A percentile compares a stretch with the other conserved stretches of the same genome.
Evolutionary conservation across 352 stramenopile species (phyloP).

Genomic region (Globisporangium sylvaticum): DNA sequence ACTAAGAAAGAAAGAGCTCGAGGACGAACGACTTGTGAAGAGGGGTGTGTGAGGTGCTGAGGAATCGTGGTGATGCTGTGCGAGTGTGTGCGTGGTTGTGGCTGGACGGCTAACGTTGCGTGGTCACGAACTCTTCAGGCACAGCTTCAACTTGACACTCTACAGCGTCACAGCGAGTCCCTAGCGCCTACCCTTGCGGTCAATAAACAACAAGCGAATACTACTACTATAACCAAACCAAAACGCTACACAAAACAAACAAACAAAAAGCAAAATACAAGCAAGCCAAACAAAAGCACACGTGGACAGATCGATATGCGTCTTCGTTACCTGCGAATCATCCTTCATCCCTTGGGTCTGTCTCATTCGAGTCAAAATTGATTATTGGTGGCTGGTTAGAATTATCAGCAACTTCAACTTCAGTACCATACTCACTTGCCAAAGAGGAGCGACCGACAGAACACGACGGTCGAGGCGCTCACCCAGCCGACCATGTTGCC

Average conservation of each 20-base stretch:
- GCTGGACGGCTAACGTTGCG: background rate
- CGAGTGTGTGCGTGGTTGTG: background rate
- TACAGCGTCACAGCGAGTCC: background rate
- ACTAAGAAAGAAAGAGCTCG: slow-evolving; percentile 37
- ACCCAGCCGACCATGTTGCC: slow-evolving; percentile 65
- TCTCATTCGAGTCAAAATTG: background rate
- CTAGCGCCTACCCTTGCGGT: background rate
- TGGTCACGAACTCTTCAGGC: background rate
- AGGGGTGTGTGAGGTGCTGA: background rate
- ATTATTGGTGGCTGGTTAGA: background rate
- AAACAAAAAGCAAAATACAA: background rate
- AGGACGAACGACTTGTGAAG: background rate
- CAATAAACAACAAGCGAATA: slow-evolving; percentile 13
- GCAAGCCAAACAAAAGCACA: background rate
- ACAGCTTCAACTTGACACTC: background rate
- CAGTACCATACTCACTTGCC: slow-evolving; percentile 16
- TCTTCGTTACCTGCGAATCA: background rate
- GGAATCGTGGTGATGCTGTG: background rate
- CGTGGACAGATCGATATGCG: background rate
- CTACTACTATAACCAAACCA: slow-evolving; percentile 7
- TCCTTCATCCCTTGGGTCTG: background rate
- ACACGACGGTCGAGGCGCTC: slow-evolving; percentile 43
- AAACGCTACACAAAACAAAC: background rate
- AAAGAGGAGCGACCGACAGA: slow-evolving; percentile 52
- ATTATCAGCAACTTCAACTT: background rate